Evolutionary conservation across 495 filamentous ascomycete genomes (phyloP).

Genomic region (Parmelia sp.): DNA sequence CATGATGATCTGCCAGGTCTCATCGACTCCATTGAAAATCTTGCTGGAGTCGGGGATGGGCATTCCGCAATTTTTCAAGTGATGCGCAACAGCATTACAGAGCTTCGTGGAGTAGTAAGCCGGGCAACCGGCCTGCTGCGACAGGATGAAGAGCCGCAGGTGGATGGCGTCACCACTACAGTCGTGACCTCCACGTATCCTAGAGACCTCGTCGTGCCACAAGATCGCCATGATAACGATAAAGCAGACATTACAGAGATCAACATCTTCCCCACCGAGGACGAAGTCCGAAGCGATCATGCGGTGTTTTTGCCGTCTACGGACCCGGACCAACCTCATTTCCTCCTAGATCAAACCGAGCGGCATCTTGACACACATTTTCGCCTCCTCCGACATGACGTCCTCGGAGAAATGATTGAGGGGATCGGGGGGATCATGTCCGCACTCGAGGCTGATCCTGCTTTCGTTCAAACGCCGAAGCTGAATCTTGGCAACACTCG

Average conservation of each 20-base stretch:
- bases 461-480: constrained; percentile 15
- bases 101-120: constrained; percentile 6
- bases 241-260: constrained; percentile 51
- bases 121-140: constrained; percentile 12
- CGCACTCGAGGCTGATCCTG: constrained; percentile 16
- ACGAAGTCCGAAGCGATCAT: constrained; percentile 50
- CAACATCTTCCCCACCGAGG: constrained; percentile 54
- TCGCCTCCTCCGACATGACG: constrained; percentile 60
- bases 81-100: constrained; percentile 14
- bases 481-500: constrained; percentile 25
- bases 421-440: constrained; percentile 43
- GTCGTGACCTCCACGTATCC: constrained; percentile 17
- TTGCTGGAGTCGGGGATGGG: background rate
- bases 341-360: constrained; percentile 42
- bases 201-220: constrained; percentile 20
- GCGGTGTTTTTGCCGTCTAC: constrained; percentile 54
- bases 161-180: constrained; percentile 3
- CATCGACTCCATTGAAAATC: constrained; percentile 9
- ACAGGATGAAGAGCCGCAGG: background rate
- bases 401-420: constrained; percentile 54
- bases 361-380: constrained; percentile 65
- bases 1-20: constrained; percentile 12
- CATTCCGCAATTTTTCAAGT: constrained; percentile 9
- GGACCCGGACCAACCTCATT: constrained; percentile 48
- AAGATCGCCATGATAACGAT: constrained; percentile 60